A percentile compares a stretch with the other conserved stretches of the same genome.
Evolutionary conservation across 2,329 filamentous ascomycete genomes (phyloP).

Genomic region (Emergomyces africanus): DNA sequence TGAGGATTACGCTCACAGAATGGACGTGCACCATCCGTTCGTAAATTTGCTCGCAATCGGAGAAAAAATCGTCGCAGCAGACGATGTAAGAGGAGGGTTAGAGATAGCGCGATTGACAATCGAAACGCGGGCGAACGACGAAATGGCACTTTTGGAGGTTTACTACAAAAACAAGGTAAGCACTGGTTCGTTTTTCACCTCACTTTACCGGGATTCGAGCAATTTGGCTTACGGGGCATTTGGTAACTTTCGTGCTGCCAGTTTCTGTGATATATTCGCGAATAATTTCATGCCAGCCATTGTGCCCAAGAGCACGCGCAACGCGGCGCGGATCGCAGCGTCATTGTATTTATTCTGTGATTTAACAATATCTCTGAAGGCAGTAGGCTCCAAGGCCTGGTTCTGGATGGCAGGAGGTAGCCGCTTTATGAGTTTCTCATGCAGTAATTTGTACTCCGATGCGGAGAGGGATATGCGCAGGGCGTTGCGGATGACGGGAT

Average conservation of each 20-base stretch:
- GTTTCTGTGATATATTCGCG: conserved; percentile 32
- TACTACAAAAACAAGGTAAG: conserved; percentile 14
- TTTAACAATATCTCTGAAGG: conserved; percentile 39
- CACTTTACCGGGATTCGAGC: not conserved
- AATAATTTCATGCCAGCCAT: conserved; percentile 52
- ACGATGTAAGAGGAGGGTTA: conserved; percentile 78
- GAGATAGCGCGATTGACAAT: conserved; percentile 68
- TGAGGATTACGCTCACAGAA: conserved; percentile 76
- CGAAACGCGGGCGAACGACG: conserved; percentile 55
- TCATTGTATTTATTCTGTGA: conserved; percentile 54
- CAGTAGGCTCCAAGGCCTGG: conserved; percentile 36
- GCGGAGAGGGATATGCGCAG: conserved; percentile 74
- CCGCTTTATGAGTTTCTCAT: conserved; percentile 68
- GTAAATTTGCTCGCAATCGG: conserved; percentile 62
- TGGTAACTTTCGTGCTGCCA: not conserved
- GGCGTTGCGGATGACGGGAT: conserved; percentile 71
- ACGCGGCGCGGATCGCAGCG: conserved; percentile 54
- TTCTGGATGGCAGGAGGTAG: conserved; percentile 47
- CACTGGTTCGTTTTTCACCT: conserved; percentile 1
- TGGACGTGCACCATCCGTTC: conserved; percentile 64
- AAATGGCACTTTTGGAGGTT: conserved; percentile 27
- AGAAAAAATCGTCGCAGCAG: conserved; percentile 82
- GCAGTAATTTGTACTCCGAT: conserved; percentile 72
- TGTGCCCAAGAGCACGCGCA: conserved; percentile 56
- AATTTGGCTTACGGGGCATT: not conserved